Evolutionary conservation across 1,139 yeast genomes (phyloP).

Genomic region (Geotrichum siamense): DNA sequence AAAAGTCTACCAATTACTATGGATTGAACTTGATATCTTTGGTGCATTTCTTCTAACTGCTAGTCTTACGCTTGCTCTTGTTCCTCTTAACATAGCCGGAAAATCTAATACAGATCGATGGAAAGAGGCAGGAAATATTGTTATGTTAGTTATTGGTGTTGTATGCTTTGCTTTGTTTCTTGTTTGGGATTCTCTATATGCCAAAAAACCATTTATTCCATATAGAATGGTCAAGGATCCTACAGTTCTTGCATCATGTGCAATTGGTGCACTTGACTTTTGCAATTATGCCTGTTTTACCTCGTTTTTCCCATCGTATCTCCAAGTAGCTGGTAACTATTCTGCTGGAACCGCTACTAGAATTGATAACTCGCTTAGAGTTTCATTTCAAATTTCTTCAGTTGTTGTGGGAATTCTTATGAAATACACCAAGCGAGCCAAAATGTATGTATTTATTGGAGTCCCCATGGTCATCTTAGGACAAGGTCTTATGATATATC

Average conservation of each 20-base stretch:
- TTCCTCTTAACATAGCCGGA: slow-evolving; percentile 20
- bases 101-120: slow-evolving; percentile 15
- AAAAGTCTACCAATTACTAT: slow-evolving; percentile 11
- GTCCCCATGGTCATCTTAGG: slow-evolving; percentile 17
- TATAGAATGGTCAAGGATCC: slow-evolving; percentile 14
- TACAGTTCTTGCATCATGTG: slow-evolving; percentile 16
- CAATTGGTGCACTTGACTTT: slow-evolving; percentile 15
- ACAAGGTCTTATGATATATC: slow-evolving; percentile 18
- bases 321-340: slow-evolving; percentile 17
- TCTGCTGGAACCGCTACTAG: slow-evolving; percentile 16
- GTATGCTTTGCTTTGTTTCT: slow-evolving; percentile 8
- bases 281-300: slow-evolving; percentile 13
- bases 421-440: slow-evolving; percentile 16
- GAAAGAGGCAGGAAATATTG: slow-evolving; percentile 16
- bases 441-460: slow-evolving; percentile 12
- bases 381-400: slow-evolving; percentile 17
- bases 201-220: slow-evolving; percentile 18
- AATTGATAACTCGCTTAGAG: slow-evolving; percentile 16
- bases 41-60: slow-evolving; percentile 20
- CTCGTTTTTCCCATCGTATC: slow-evolving; percentile 17
- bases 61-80: slow-evolving; percentile 20
- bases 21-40: slow-evolving; percentile 20
- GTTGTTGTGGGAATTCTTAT: slow-evolving; percentile 16
- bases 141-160: slow-evolving; percentile 15
- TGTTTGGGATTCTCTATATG: slow-evolving; percentile 14